Evolutionary conservation across 768 basidiomycete species (phyloP), one percentile per base, ranked within the genome.

Genomic region (Naganishia vishniacii): DNA sequence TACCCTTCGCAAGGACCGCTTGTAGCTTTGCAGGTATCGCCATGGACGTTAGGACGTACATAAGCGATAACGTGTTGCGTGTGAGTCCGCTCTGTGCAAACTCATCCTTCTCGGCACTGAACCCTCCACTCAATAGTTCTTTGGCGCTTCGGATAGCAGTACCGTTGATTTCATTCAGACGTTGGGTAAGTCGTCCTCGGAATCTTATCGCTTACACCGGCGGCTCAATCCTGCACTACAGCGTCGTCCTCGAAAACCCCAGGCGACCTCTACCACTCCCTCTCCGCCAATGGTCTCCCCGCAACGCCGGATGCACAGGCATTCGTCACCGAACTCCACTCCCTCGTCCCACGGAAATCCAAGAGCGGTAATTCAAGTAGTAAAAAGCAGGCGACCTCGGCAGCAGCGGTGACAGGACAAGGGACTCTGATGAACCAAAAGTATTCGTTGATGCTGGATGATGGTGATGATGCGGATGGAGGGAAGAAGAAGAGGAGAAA

Each of bases 91-190:
- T n/a, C n/a, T n/a, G n/a, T n/a, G n/a, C n/a, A n/a, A n/a, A n/a
- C n/a, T n/a, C n/a, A n/a, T n/a, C n/a, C n/a, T n/a, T n/a, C n/a
- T n/a, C n/a, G n/a, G n/a, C n/a, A n/a, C n/a, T n/a, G n/a, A 23
- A 48, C 46, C n/a, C 42, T 44, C 13, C n/a, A 18, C n/a, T 26
- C n/a, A n/a, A 40, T 15, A 56, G 88, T 83, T 91, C 69, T 87
- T 93, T 70, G 88, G 88, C 61, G 82, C 89, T 48, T 85, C 91
- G 23, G 88, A 94, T 78, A 82, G 82, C 68, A 89, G 84, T 68
- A 89, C 88, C 65, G 84, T 91, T 69, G 87, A 91, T 80, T 95
- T 86, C 76, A 86, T 95, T 37, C 81, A 89, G 75, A 89, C 89
- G 51, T 86, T 88, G 77, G 91, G 89, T 87, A 67, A 37, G 53